Percentiles rank a stretch among this genome's conserved stretches.
phyloP scores from a whole-genome alignment of 2,329 filamentous ascomycete genomes.

The Pleurostoma richardsiae region DNA sequence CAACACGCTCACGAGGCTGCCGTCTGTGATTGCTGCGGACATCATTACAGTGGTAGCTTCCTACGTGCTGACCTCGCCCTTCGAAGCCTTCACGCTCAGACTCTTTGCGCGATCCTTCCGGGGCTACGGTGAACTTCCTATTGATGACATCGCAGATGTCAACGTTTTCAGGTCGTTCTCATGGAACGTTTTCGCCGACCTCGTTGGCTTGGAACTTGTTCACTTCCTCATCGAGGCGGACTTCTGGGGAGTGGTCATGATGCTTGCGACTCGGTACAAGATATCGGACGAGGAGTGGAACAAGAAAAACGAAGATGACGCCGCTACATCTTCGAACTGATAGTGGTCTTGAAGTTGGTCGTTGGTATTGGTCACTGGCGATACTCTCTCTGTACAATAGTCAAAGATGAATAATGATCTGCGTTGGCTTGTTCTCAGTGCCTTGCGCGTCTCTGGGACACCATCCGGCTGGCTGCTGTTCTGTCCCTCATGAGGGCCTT shows the following conservation, averaged over 20 bases:
- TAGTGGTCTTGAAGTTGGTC: no score
- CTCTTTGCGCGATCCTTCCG: conserved; percentile 37
- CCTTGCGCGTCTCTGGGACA: no score
- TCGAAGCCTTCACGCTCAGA: conserved; percentile 41
- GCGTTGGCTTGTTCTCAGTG: no score
- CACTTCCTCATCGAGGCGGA: conserved; percentile 38
- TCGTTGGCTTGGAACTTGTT: conserved; percentile 39
- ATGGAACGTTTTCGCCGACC: conserved; percentile 35
- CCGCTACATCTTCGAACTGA: background rate
- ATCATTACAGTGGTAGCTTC: conserved; percentile 38
- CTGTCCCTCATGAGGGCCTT: no score
- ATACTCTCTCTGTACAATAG: no score
- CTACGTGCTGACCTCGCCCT: conserved; percentile 37
- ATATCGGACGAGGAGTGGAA: conserved; percentile 9
- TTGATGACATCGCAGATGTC: conserved; percentile 30
- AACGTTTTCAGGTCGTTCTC: conserved; percentile 30
- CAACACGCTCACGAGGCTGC: conserved; percentile 45
- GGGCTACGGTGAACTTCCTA: conserved; percentile 28
- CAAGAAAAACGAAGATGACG: conserved; percentile 1
- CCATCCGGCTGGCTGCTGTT: no score
- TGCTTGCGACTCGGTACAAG: conserved; percentile 13
- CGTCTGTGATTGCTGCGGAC: conserved; percentile 39
- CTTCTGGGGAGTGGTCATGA: conserved; percentile 37
- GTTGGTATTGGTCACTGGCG: no score
- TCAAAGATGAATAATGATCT: no score